phyloP scores from a whole-genome alignment of 495 filamentous ascomycete genomes.

The Articulospora tetracladia region DNA sequence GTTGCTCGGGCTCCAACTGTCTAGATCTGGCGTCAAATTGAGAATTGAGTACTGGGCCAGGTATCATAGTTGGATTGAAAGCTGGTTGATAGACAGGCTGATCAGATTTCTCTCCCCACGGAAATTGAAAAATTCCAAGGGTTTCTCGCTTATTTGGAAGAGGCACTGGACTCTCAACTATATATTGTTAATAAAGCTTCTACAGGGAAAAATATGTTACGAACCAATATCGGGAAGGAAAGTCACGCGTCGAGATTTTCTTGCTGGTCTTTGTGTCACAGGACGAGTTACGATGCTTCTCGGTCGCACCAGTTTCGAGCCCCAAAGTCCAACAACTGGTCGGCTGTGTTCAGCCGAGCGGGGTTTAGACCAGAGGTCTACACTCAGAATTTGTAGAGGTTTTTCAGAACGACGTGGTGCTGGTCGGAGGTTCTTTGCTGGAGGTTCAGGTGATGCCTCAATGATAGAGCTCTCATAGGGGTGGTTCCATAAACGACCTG shows the following conservation, averaged over 20 bases:
- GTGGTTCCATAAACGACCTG: conserved; percentile 33
- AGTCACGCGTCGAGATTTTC: conserved; percentile 46
- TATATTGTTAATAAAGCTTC: neutral
- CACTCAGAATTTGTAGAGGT: conserved; percentile 18
- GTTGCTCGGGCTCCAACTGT: conserved; percentile 31
- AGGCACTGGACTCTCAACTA: conserved; percentile 48
- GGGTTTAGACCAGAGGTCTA: conserved; percentile 26
- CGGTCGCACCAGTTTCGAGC: conserved; percentile 24
- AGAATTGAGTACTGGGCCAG: conserved; percentile 16
- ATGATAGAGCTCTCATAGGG: conserved; percentile 6
- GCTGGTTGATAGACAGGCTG: conserved; percentile 29
- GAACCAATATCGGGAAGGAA: conserved; percentile 48
- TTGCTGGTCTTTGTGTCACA: conserved; percentile 31
- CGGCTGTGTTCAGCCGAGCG: conserved; percentile 19
- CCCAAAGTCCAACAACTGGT: conserved; percentile 23
- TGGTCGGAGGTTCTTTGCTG: conserved; percentile 29
- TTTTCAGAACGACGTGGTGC: conserved; percentile 11
- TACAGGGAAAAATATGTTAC: neutral
- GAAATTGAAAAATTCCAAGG: conserved; percentile 54
- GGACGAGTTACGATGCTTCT: conserved; percentile 17
- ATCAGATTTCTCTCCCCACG: conserved; percentile 54
- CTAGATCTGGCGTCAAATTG: conserved; percentile 30
- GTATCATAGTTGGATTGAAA: conserved; percentile 20
- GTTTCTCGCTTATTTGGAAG: conserved; percentile 46
- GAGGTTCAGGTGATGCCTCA: conserved; percentile 31